These are phyloP conservation scores for Cyberlindnera petersonii DNA, from an alignment of 805 yeast genomes.

Conservation along the genomic window DNA sequence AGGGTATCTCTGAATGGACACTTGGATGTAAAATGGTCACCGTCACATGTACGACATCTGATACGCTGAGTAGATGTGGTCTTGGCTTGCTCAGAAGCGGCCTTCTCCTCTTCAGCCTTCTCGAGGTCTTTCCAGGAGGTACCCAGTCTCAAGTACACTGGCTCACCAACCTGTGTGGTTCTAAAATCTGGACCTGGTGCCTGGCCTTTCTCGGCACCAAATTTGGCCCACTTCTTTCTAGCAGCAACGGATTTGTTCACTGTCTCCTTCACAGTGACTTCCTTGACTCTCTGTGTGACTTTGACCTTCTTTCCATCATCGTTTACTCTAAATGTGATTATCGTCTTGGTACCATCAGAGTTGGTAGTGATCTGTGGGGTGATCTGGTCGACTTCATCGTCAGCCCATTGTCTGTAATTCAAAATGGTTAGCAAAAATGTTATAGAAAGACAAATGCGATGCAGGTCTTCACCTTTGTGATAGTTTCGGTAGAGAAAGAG, in stretches of 20 bases:
- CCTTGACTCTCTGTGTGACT: constrained; percentile 80
- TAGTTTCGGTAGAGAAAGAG: too few species aligned
- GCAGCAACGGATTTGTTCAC: constrained; percentile 85
- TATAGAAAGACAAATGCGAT: too few species aligned
- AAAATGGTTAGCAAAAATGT: too few species aligned
- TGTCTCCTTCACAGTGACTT: constrained; percentile 69
- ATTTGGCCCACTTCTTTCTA: constrained; percentile 84
- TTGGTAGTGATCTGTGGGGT: constrained; percentile 68
- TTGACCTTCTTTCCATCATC: constrained; percentile 80
- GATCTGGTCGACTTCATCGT: constrained; percentile 60
- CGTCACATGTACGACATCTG: constrained; percentile 88
- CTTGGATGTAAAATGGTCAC: constrained; percentile 87
- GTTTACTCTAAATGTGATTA: constrained; percentile 70
- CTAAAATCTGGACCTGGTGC: constrained; percentile 84
- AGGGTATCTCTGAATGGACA: constrained; percentile 95
- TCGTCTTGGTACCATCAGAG: constrained; percentile 86
- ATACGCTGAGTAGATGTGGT: constrained; percentile 42
- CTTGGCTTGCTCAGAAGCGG: constrained; percentile 43
- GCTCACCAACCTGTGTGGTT: constrained; percentile 87
- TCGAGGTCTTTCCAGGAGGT: constrained; percentile 75
- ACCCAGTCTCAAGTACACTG: constrained; percentile 69
- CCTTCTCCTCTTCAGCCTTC: constrained; percentile 61
- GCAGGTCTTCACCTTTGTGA: too few species aligned
- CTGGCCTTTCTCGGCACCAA: constrained; percentile 71
- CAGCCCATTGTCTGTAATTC: constrained; percentile 26